phyloP scores from a whole-genome alignment of 2,329 filamentous ascomycete genomes.

The Xylariaceae sp. region DNA sequence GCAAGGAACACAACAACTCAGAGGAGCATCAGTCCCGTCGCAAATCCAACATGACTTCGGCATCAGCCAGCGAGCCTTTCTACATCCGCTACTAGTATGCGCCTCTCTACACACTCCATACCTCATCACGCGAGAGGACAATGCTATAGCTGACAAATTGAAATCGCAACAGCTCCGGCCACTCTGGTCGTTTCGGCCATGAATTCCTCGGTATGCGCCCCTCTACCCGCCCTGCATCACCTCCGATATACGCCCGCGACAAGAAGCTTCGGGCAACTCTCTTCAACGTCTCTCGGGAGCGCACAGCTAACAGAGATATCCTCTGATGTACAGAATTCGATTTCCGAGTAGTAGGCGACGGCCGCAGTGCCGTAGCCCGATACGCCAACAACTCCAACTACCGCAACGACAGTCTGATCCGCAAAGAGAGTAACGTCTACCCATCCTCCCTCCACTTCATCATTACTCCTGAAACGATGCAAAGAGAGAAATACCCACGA shows the following conservation, averaged over 20 bases:
- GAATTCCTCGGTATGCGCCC: conserved; percentile 78
- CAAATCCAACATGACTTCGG: conserved; percentile 38
- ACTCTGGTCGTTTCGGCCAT: conserved; percentile 95
- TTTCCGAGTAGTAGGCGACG: conserved; percentile 87
- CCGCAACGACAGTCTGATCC: conserved; percentile 94
- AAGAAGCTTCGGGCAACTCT: too few species aligned
- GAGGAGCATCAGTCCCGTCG: too few species aligned
- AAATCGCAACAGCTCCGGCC: conserved; percentile 70
- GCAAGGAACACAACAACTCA: too few species aligned
- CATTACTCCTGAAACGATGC: too few species aligned
- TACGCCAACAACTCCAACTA: conserved; percentile 99
- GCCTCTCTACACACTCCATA: background rate
- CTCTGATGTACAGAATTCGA: conserved; percentile 74
- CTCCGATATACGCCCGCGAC: too few species aligned
- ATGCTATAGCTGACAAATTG: conserved; percentile 8
- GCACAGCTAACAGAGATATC: too few species aligned
- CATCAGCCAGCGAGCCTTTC: conserved; percentile 67
- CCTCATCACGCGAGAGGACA: background rate
- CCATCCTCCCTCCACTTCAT: background rate
- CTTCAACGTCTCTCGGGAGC: too few species aligned
- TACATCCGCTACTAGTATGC: conserved; percentile 96
- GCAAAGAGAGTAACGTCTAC: conserved; percentile 85
- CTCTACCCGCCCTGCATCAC: too few species aligned
- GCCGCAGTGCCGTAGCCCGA: conserved; percentile 85
- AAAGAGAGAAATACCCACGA: too few species aligned